Evolutionary conservation across 495 filamentous ascomycete species (phyloP), one percentile per base, ranked within the genome.

Genomic region (Penicillium canescens): DNA sequence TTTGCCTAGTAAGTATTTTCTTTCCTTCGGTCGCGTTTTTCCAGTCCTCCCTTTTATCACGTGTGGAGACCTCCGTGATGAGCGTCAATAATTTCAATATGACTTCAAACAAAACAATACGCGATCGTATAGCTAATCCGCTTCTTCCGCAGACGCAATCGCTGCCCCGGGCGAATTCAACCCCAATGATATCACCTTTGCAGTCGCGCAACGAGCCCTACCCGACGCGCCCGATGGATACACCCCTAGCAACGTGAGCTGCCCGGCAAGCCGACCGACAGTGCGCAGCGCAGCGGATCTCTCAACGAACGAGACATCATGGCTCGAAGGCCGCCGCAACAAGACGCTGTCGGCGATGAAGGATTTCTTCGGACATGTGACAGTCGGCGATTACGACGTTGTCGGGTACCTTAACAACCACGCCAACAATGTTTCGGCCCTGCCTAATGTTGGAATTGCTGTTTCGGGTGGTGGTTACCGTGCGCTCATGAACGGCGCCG

Each of bases 401-500:
- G 77, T 63, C 2, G 62, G 65, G 3, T 97, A 92, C 61, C 79
- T 98, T 63, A 75, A 81, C 50, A 70, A 66, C 13, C 68, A 84
- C 52, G 62, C 73, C 18, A 68, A 78, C 12, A 84, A 86, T 63
- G 69, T 71, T 52, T 84, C 80, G 39, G 81, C 75, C 52, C 74
- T 81, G 37, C 86, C 74, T 45, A 90, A 78, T 77, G 84, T 72
- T 28, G 90, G 84, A 43, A 78, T 82, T 42, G 79, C 78, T 0
- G 62, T 78, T 2, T 86, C 83, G 0, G 85, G 85, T 37, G 85
- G 85, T 53, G 93, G 93, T 7, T 97, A 95, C 66, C 79, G 94
- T 52, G 93, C 93, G 1, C 70, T 96, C 67, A 73, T 94, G 78
- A 96, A 88, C 61, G 93, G 92, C 14, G 93, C 86, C n/a, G 93